Evolutionary conservation across 1,139 yeast species (phyloP).

Genomic region (Hyphopichia khmerensis): DNA sequence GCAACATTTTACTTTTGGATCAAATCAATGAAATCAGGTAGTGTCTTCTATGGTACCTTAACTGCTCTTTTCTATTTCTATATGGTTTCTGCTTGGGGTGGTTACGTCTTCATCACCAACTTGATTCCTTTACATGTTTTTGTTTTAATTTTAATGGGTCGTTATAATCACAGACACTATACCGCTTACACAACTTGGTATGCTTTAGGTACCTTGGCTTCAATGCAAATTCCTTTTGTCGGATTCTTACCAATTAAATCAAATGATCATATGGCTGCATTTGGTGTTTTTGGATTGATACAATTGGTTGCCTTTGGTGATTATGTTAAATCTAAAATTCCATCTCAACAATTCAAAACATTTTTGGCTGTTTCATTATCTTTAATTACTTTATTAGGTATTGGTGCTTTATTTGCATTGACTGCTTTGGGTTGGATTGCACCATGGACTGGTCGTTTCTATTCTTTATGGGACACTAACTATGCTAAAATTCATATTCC

Average conservation of each 20-base stretch:
- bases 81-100: constrained; percentile 99
- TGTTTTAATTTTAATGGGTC: constrained; percentile 89
- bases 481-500: constrained; percentile 98
- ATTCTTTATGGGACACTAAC: constrained; percentile 96
- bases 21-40: constrained; percentile 87
- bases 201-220: constrained; percentile 91
- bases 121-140: constrained; percentile 95
- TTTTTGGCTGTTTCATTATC: constrained; percentile 63
- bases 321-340: constrained; percentile 71
- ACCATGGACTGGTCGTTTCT: constrained; percentile 99
- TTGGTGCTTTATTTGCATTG: constrained; percentile 70
- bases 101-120: constrained; percentile 97
- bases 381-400: constrained; percentile 58
- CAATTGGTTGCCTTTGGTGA: constrained; percentile 89
- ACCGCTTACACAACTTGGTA: constrained; percentile 97
- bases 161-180: constrained; percentile 80
- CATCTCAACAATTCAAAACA: constrained; percentile 72
- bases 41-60: constrained; percentile 78
- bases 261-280: constrained; percentile 97
- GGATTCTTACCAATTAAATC: constrained; percentile 96
- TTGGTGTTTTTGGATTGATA: constrained; percentile 93
- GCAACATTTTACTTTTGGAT: constrained; percentile 96
- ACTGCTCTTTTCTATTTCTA: constrained; percentile 91
- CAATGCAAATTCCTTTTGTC: constrained; percentile 99
- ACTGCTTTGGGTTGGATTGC: constrained; percentile 94